Evolutionary conservation across 257 asterid genomes (phyloP).

Genomic region (Solanum pinnatisectum): DNA sequence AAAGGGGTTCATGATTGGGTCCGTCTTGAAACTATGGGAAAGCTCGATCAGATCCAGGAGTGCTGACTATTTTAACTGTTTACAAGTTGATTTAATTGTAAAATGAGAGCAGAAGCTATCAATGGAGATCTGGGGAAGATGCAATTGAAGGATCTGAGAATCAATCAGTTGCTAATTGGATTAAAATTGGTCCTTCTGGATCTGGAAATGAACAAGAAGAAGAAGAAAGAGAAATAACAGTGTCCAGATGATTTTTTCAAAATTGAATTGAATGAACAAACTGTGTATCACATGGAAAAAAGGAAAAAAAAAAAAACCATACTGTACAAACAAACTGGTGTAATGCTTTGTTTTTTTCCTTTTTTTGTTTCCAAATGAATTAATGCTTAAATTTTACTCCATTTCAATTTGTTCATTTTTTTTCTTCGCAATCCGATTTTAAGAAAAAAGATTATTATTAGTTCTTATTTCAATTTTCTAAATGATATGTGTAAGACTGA

Average conservation of each 20-base stretch:
- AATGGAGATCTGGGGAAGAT: not conserved
- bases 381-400: not conserved
- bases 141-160: not conserved
- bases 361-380: no score
- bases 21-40: constrained; percentile 36
- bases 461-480: no score
- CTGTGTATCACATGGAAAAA: not conserved
- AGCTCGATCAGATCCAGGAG: constrained; percentile 68
- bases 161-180: not conserved
- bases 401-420: not conserved
- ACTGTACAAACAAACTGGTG: not conserved
- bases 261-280: not conserved
- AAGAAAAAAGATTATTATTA: no score
- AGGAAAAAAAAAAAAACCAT: not conserved
- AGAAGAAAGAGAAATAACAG: not conserved
- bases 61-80: not conserved
- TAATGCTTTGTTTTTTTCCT: not conserved
- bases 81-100: not conserved
- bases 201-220: not conserved
- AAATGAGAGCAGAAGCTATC: not conserved
- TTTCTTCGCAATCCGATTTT: not conserved
- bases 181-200: not conserved
- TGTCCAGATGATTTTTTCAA: not conserved
- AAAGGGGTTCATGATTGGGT: constrained; percentile 86
- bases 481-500: not conserved